Base-by-base conservation (phyloP, 805 yeast species). In the Ogataea nakhonphanomensis region DNA sequence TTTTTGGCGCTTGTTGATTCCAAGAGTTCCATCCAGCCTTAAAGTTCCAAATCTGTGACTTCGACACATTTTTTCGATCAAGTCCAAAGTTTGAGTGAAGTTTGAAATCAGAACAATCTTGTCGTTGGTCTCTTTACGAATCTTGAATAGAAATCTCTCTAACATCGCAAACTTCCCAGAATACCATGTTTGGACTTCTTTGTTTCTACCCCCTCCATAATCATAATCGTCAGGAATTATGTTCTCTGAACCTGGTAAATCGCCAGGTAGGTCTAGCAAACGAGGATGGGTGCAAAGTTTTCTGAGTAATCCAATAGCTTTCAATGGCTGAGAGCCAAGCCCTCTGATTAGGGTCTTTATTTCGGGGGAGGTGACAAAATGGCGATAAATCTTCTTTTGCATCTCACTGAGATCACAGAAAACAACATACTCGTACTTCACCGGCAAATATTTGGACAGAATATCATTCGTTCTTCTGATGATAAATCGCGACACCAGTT, bases 211-310 rank as follows among this genome's bases (percentile, higher is more conserved):
- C 27, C 62, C 53, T 1, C 78, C 75, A 30, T 70, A 63, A 3
- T 65, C 70, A 56, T 84, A 91, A 40, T 84, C 95, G 1, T 79
- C 84, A 0, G 97, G 97, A 5, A 84, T 71, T 20, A 83, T 60
- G 10, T 64, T 51, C 2, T 76, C 81, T 24, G 78, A 69, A 0
- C 93, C 95, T 45, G 77, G 78, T n/a, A 88, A 66, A 45, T 89
- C 97, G 8, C 76, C 79, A 0, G 88, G 84, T 27, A 93, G 66
- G 44, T 81, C 73, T 32, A 93, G 60, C 40, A 93, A 64, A 55
- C 88, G 95, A 0, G 99, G 99, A 62, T 93, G 99, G 47, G 85
- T 93, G 62, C 98, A 91, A 26, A 93, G 70, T 59, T 93, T 93
- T 57, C 91, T 90, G 51, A 93, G 70, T 41, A 86, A 57, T 7